Conservation (phyloP, 495 filamentous ascomycete species). For the Hypoxylon cercidicola region DNA sequence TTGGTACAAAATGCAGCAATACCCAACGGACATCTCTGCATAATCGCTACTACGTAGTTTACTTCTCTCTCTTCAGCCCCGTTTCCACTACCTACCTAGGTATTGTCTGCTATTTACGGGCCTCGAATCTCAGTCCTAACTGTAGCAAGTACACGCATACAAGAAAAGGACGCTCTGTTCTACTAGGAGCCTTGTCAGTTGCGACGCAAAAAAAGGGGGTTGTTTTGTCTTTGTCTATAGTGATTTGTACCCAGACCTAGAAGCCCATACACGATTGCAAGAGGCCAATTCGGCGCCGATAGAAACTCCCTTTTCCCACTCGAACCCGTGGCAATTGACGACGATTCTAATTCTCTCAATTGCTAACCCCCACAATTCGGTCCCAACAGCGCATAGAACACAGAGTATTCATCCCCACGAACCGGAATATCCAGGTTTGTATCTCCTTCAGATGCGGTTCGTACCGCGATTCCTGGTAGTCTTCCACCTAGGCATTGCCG, state of each 20-base stretch:
- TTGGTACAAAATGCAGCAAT: too few species aligned
- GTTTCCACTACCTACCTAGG: background rate
- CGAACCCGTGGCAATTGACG: conserved; percentile 6
- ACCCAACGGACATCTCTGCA: background rate
- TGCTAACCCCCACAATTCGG: background rate
- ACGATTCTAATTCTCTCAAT: conserved; percentile 12
- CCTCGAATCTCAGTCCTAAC: background rate
- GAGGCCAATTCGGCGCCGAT: background rate
- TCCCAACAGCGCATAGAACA: conserved; percentile 7
- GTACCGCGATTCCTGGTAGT: background rate
- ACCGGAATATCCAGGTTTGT: background rate
- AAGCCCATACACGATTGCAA: conserved; percentile 9
- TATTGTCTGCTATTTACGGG: background rate
- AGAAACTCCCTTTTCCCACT: conserved; percentile 20
- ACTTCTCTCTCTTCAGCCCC: background rate
- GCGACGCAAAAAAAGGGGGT: background rate
- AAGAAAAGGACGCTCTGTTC: background rate
- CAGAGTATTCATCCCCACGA: conserved; percentile 25
- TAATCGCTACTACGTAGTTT: background rate
- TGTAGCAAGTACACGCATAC: background rate
- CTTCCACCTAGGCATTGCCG: background rate
- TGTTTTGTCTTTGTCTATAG: conserved; percentile 20
- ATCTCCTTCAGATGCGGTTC: conserved; percentile 9
- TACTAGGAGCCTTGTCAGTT: background rate
- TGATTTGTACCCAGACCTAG: conserved; percentile 21